phyloP scores from a whole-genome alignment of 768 basidiomycete species.

The Collybia nuda region DNA sequence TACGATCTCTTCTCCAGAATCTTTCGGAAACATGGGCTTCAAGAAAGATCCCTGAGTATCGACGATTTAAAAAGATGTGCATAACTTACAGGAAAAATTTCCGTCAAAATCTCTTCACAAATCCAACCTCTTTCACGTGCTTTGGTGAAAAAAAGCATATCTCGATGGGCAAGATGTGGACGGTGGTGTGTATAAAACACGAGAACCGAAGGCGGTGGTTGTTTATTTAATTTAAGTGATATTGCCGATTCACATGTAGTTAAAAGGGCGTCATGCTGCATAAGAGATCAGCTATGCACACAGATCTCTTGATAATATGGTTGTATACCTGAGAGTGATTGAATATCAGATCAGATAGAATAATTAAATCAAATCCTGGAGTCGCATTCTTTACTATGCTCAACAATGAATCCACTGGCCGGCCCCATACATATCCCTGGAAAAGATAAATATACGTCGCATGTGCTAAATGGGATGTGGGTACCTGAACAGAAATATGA shows the following conservation, averaged over 20 bases:
- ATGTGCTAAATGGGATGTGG: no score
- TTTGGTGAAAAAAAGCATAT: constrained; percentile 78
- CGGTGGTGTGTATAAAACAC: constrained; percentile 91
- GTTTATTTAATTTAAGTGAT: constrained; percentile 8
- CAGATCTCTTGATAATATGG: neutral
- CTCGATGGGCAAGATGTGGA: constrained; percentile 78
- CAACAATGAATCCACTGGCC: constrained; percentile 46
- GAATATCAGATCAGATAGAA: constrained; percentile 92
- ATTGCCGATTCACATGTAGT: constrained; percentile 62
- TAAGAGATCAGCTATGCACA: neutral
- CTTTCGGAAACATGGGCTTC: constrained; percentile 90
- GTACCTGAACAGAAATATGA: constrained; percentile 27
- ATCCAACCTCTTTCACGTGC: constrained; percentile 67
- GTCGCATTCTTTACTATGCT: constrained; percentile 19
- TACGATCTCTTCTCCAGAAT: constrained; percentile 74
- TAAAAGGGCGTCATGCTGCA: constrained; percentile 79
- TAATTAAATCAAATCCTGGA: constrained; percentile 69
- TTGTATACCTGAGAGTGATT: constrained; percentile 83
- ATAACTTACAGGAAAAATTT: constrained; percentile 57
- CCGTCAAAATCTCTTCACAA: constrained; percentile 67
- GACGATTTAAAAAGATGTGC: neutral
- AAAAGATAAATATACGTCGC: neutral
- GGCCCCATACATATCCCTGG: constrained; percentile 87
- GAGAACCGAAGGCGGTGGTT: constrained; percentile 41
- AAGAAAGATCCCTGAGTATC: neutral